Evolutionary conservation across 1,284 basidiomycete genomes (phyloP).

Genomic region (Marasmius tenuissimus): DNA sequence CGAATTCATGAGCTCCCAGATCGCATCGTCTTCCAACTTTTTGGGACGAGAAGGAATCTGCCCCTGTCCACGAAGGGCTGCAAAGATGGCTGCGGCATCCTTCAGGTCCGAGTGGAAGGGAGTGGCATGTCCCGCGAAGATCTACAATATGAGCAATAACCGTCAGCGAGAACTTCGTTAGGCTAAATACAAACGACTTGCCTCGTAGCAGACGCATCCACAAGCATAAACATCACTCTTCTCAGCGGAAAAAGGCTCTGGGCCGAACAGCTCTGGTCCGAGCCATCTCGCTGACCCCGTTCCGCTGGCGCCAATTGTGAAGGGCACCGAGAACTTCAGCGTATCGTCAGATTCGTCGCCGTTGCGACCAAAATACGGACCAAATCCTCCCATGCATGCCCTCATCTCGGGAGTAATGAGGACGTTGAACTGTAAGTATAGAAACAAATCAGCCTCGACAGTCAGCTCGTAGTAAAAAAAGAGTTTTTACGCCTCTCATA

Average conservation of each 20-base stretch:
- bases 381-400: too few species aligned
- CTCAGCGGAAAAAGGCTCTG: background rate
- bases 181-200: background rate
- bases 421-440: background rate
- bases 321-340: background rate
- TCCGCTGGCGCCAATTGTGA: slow-evolving; percentile 10
- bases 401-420: slow-evolving; percentile 26
- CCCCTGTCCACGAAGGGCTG: background rate
- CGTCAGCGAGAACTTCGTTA: background rate
- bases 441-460: background rate
- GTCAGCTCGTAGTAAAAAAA: background rate
- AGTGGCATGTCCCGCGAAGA: background rate
- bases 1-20: background rate
- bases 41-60: background rate
- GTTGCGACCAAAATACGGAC: too few species aligned
- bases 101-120: background rate
- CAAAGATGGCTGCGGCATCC: background rate
- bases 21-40: background rate
- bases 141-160: background rate
- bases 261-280: background rate
- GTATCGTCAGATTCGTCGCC: too few species aligned
- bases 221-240: background rate
- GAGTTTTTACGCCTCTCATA: slow-evolving; percentile 34
- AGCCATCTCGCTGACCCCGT: slow-evolving; percentile 9
- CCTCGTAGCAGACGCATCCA: background rate